Evolutionary conservation across 805 yeast species (phyloP).

Genomic region (Crinitomyces ghanaensis): DNA sequence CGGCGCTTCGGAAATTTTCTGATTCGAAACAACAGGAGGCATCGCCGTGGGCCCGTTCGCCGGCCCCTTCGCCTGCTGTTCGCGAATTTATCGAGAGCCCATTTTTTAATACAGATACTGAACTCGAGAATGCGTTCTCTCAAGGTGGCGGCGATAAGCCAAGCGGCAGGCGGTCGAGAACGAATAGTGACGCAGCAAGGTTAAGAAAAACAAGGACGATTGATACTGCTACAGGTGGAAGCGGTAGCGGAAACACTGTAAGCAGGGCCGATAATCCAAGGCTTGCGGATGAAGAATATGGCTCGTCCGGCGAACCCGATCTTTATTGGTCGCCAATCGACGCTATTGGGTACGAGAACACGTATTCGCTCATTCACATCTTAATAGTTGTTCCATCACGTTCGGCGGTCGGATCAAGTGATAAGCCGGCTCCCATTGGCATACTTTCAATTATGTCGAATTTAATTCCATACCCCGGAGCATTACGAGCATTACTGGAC

Average conservation of each 20-base stretch:
- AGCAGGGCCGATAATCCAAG: too few species aligned
- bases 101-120: conserved; percentile 15
- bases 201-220: too few species aligned
- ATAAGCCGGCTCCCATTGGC: conserved; percentile 21
- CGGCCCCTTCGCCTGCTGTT: conserved; percentile 25
- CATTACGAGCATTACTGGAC: conserved; percentile 15
- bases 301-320: too few species aligned
- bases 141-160: too few species aligned
- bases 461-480: conserved; percentile 22
- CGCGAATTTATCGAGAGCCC: conserved; percentile 19
- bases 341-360: conserved; percentile 24
- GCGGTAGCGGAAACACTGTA: too few species aligned
- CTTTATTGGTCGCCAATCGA: conserved; percentile 15
- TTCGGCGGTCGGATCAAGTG: conserved; percentile 3
- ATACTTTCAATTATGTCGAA: conserved; percentile 23
- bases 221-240: too few species aligned
- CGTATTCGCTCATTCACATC: conserved; percentile 22
- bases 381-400: conserved; percentile 20
- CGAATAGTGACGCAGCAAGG: too few species aligned
- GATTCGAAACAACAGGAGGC: conserved; percentile 22
- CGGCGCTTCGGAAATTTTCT: conserved; percentile 12
- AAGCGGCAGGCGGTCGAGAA: too few species aligned
- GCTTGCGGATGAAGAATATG: too few species aligned
- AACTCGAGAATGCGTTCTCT: conserved; percentile 17
- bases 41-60: conserved; percentile 24